Base-by-base conservation (phyloP, 2,329 filamentous ascomycete genomes). In the Huntiella omanensis region DNA sequence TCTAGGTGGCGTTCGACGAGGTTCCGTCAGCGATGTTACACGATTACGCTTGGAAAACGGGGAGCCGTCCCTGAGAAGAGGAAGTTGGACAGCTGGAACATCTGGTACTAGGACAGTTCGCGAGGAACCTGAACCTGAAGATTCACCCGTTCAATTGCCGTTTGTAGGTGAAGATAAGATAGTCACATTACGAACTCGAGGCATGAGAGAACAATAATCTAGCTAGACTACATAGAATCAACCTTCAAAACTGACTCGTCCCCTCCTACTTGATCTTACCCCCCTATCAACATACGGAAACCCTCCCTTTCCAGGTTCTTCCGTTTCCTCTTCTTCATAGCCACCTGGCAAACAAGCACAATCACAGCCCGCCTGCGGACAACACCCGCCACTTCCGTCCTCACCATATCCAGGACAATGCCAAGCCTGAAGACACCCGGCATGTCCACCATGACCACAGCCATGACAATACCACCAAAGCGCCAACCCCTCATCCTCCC, bases 391-490 rank as follows among this genome's bases (percentile, higher is more conserved):
- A 32, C 7, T 22, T 8, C 42, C 43, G 11, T 43, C 22, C 3
- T 12, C 32, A 4, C 11, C 37, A 33, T 35, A 10, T 32, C 44
- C 8, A 1, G 56, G 52, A 1, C 52, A 50, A 56, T 79, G 75
- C 75, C 75, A 80, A 2, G 64, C 64, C 46, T 70, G 65, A 1
- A 80, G 62, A 49, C 75, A 80, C 0, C 67, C 67, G 0, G 70
- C 65, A 56, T 80, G 75, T 0, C 75, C 75, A 22, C 75, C 75
- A 53, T 80, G 75, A 1, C 67, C 67, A 53, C 75, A 80, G 10
- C 69, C 71, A 1, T 70, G 68, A 49, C 75, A 80, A 53, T 73
- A 73, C 71, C 72, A 79, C 75, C 75, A 80, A 2, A 66, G 66
- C 0, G 60, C 56, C 4, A 63, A 56, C 53, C 56, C 59, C 0